phyloP scores from a whole-genome alignment of 345 rosid genomes.

The Citrus inodora region DNA sequence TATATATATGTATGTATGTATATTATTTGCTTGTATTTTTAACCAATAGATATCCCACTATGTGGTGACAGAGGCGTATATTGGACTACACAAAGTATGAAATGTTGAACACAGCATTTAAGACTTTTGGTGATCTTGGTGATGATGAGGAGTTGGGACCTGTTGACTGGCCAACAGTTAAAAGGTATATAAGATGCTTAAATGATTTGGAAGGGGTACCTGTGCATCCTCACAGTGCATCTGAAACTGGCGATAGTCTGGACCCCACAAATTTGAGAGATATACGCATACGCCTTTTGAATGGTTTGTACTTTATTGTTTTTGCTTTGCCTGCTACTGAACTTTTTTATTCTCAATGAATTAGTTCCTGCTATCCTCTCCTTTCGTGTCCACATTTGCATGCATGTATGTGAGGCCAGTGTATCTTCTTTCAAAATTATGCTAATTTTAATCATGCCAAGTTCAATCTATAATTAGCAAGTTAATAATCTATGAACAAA shows the following conservation, averaged over 20 bases:
- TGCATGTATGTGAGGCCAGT: background rate
- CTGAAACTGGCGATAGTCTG: slow-evolving; percentile 40
- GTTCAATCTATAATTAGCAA: background rate
- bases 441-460: background rate
- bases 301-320: slow-evolving; percentile 48
- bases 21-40: background rate
- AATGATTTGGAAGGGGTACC: slow-evolving; percentile 55
- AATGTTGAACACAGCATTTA: slow-evolving; percentile 77
- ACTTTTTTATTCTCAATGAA: background rate
- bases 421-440: background rate
- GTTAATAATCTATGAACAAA: background rate
- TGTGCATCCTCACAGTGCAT: slow-evolving; percentile 55
- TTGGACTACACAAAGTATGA: slow-evolving; percentile 81
- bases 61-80: slow-evolving; percentile 62
- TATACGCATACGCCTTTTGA: slow-evolving; percentile 79
- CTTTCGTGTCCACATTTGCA: too few species aligned
- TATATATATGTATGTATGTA: too few species aligned
- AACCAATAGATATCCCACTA: slow-evolving; percentile 1
- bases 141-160: slow-evolving; percentile 99
- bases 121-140: slow-evolving; percentile 81
- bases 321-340: background rate
- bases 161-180: slow-evolving; percentile 88
- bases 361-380: background rate
- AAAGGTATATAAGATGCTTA: slow-evolving; percentile 63
- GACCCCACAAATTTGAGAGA: slow-evolving; percentile 69